These are phyloP conservation scores for Cladosporium sp. DNA, from an alignment of 2,329 filamentous ascomycete genomes.

Conservation along the genomic window DNA sequence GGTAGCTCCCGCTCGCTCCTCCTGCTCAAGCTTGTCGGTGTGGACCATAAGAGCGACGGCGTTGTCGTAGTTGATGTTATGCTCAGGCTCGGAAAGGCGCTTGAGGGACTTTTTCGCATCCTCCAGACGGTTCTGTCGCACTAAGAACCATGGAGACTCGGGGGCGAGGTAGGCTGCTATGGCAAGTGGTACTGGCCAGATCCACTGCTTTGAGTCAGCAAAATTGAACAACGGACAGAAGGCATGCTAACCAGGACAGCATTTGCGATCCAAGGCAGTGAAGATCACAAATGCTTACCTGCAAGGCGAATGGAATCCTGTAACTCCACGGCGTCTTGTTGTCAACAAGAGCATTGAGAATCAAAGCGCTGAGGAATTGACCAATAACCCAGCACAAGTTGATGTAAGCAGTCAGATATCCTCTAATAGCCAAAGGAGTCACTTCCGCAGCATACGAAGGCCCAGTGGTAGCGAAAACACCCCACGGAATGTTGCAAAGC, in stretches of 20 bases:
- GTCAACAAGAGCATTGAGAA: slow-evolving; percentile 30
- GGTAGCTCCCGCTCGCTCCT: slow-evolving; percentile 23
- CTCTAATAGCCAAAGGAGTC: slow-evolving; percentile 9
- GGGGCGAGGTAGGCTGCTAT: slow-evolving; percentile 20
- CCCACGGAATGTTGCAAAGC: slow-evolving; percentile 56
- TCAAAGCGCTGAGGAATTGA: slow-evolving; percentile 31
- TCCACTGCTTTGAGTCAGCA: slow-evolving; percentile 33
- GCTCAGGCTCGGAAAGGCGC: slow-evolving; percentile 19
- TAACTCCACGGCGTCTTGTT: slow-evolving; percentile 32
- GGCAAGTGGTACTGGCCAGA: slow-evolving; percentile 33
- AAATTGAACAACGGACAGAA: not conserved
- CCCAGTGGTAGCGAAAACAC: slow-evolving; percentile 56
- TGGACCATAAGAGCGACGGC: slow-evolving; percentile 35
- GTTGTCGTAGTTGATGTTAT: slow-evolving; percentile 25
- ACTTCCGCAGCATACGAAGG: slow-evolving; percentile 56
- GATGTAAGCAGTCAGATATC: slow-evolving; percentile 52
- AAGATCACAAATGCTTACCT: slow-evolving; percentile 21
- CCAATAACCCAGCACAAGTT: slow-evolving; percentile 46
- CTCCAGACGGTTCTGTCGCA: slow-evolving; percentile 18
- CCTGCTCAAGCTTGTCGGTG: slow-evolving; percentile 34
- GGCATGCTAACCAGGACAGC: too few species aligned
- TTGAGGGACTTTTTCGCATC: slow-evolving; percentile 16
- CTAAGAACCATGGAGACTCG: slow-evolving; percentile 22
- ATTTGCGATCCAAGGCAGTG: not conserved
- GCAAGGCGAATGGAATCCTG: slow-evolving; percentile 35